A percentile compares a stretch with the other conserved stretches of the same genome.
These are phyloP conservation scores for Blastomyces parvus DNA, from an alignment of 2,329 filamentous ascomycete species.

Conservation along the genomic window DNA sequence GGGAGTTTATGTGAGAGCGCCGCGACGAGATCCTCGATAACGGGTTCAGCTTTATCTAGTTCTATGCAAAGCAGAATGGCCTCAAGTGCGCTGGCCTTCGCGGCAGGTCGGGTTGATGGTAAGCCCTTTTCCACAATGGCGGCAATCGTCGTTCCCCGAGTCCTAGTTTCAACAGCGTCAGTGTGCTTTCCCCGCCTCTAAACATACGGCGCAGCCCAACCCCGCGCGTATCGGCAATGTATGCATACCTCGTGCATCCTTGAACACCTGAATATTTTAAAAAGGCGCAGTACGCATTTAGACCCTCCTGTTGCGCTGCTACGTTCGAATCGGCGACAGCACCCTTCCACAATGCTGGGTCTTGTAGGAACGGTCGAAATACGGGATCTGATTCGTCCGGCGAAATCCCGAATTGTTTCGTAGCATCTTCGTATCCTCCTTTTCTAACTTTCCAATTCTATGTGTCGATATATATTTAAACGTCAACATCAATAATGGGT, in stretches of 20 bases:
- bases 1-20: slow-evolving; percentile 79
- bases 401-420: slow-evolving; percentile 74
- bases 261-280: slow-evolving; percentile 81
- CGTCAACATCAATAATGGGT: background rate
- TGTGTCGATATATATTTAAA: background rate
- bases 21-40: slow-evolving; percentile 84
- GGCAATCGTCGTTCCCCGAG: slow-evolving; percentile 62
- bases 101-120: slow-evolving; percentile 74
- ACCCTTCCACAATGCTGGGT: slow-evolving; percentile 79
- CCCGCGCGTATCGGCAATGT: background rate
- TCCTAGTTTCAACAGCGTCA: slow-evolving; percentile 39
- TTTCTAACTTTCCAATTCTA: slow-evolving; percentile 96
- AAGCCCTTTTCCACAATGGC: slow-evolving; percentile 88
- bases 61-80: slow-evolving; percentile 83
- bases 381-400: slow-evolving; percentile 76
- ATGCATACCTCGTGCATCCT: slow-evolving; percentile 56
- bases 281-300: slow-evolving; percentile 80
- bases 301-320: slow-evolving; percentile 87
- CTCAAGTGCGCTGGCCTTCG: slow-evolving; percentile 78
- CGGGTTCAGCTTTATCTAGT: slow-evolving; percentile 70
- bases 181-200: background rate
- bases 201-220: background rate
- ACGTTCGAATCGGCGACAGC: slow-evolving; percentile 93
- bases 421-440: slow-evolving; percentile 83
- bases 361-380: slow-evolving; percentile 79